phyloP scores from a whole-genome alignment of 257 asterid genomes.

The Echium plantagineum region DNA sequence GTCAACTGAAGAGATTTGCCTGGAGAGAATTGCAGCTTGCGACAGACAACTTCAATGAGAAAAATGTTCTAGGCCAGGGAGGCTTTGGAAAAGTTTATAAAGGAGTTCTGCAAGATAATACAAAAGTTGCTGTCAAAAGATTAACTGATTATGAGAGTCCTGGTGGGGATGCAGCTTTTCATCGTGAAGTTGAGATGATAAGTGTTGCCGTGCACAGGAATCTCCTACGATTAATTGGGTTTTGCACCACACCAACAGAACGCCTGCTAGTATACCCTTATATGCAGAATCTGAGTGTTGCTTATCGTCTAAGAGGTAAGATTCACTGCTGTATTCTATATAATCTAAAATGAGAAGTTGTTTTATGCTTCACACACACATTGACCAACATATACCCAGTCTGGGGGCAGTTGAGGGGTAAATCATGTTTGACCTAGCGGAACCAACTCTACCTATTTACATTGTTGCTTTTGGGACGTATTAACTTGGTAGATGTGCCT shows the following conservation, averaged over 20 bases:
- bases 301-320: constrained; percentile 81
- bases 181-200: constrained; percentile 97
- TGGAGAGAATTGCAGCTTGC: constrained; percentile 94
- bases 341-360: no score
- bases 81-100: constrained; percentile 60
- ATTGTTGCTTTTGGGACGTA: background rate
- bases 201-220: constrained; percentile 95
- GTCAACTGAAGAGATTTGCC: constrained; percentile 80
- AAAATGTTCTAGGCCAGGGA: constrained; percentile 87
- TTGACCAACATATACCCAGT: no score
- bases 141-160: constrained; percentile 85
- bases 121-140: constrained; percentile 88
- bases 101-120: constrained; percentile 40
- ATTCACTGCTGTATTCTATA: background rate
- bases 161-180: constrained; percentile 90
- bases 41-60: constrained; percentile 76
- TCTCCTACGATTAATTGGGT: constrained; percentile 74
- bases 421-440: no score
- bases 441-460: background rate
- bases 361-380: no score
- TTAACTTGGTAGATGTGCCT: background rate
- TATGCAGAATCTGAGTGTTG: constrained; percentile 93
- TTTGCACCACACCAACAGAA: constrained; percentile 93
- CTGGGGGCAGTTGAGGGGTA: no score
- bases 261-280: constrained; percentile 86